Percentiles rank a stretch among this genome's conserved stretches.
phyloP scores from a whole-genome alignment of 345 rosid genomes.

The Camelina sativa region DNA sequence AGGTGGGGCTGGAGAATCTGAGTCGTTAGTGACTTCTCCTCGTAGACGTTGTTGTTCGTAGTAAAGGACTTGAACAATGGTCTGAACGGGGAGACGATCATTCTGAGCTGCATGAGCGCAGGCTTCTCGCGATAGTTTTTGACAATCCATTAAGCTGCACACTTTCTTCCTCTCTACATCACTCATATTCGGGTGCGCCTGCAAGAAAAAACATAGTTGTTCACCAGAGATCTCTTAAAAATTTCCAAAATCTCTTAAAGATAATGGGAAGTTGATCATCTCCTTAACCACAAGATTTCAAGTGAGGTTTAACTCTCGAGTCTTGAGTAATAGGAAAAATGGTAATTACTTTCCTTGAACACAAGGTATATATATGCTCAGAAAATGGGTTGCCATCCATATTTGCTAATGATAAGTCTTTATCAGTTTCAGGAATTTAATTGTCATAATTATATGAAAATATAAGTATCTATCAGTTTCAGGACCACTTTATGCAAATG shows the following conservation, averaged over 20 bases:
- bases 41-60: slow-evolving; percentile 87
- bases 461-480: background rate
- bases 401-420: background rate
- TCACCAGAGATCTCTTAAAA: background rate
- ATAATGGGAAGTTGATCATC: background rate
- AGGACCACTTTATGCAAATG: background rate
- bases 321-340: background rate
- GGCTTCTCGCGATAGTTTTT: slow-evolving; percentile 88
- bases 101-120: slow-evolving; percentile 97
- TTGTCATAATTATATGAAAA: slow-evolving; percentile 1
- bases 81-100: slow-evolving; percentile 86
- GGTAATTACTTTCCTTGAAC: background rate
- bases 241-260: too few relatives aligned
- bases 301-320: background rate
- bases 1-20: slow-evolving; percentile 30
- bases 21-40: slow-evolving; percentile 67
- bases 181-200: slow-evolving; percentile 88
- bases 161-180: slow-evolving; percentile 96
- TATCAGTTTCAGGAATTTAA: background rate
- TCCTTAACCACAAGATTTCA: background rate
- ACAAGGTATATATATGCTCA: background rate
- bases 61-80: slow-evolving; percentile 93
- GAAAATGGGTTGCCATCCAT: background rate
- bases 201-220: background rate
- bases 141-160: slow-evolving; percentile 94